A percentile compares a stretch with the other conserved stretches of the same genome.
Conservation (phyloP, 768 basidiomycete genomes). For the Lactarius quietus region DNA sequence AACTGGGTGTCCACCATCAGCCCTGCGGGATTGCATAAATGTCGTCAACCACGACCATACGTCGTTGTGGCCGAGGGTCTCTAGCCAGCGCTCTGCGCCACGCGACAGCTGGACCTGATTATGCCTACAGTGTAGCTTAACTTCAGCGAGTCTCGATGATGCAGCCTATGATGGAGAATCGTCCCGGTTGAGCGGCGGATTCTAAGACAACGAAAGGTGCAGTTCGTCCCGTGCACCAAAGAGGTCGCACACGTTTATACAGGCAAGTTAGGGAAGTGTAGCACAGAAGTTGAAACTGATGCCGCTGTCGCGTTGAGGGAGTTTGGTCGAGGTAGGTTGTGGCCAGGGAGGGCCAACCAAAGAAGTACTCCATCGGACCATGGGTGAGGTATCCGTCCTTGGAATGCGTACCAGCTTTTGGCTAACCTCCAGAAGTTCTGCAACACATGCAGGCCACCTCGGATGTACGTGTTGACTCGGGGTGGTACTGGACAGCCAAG, state of each 20-base stretch:
- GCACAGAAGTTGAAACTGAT: slow-evolving; percentile 25
- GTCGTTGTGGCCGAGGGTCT: slow-evolving; percentile 48
- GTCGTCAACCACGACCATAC: slow-evolving; percentile 72
- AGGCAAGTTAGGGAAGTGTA: slow-evolving; percentile 44
- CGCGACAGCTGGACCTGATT: slow-evolving; percentile 42
- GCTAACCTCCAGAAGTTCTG: slow-evolving; percentile 74
- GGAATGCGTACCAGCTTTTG: slow-evolving; percentile 47
- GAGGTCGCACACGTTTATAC: slow-evolving; percentile 54
- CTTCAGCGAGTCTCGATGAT: slow-evolving; percentile 50
- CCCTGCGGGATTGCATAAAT: slow-evolving; percentile 59
- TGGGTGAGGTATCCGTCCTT: slow-evolving; percentile 37
- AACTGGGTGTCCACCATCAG: slow-evolving; percentile 44
- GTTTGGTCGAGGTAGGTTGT: slow-evolving; percentile 33
- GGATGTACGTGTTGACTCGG: slow-evolving; percentile 74
- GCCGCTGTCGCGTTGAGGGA: slow-evolving; percentile 19
- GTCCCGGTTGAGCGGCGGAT: slow-evolving; percentile 71
- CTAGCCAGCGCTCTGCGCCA: slow-evolving; percentile 35
- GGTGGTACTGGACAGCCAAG: slow-evolving; percentile 90
- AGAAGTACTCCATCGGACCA: slow-evolving; percentile 41
- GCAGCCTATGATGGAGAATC: slow-evolving; percentile 68
- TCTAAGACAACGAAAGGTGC: slow-evolving; percentile 71
- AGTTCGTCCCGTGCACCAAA: slow-evolving; percentile 56
- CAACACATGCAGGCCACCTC: slow-evolving; percentile 67
- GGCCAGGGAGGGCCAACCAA: slow-evolving; percentile 60
- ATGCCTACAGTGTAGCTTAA: slow-evolving; percentile 56